Percentiles rank a stretch among this genome's conserved stretches.
Conservation (phyloP, 305 asterid genomes). For the Solanum hybrid region DNA sequence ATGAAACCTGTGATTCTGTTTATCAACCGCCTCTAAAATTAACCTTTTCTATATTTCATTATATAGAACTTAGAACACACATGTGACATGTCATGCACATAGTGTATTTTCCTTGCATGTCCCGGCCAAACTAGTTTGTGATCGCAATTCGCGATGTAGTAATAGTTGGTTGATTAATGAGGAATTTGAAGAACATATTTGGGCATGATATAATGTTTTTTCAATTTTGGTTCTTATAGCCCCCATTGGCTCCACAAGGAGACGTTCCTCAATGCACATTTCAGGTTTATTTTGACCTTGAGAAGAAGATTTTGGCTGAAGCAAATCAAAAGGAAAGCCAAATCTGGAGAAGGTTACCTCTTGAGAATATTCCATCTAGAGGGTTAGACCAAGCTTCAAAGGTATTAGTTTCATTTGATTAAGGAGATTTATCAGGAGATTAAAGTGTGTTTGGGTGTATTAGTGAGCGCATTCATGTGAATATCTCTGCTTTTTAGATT, state of each 20-base stretch:
- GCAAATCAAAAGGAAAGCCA: slow-evolving; percentile 59
- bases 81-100: not conserved
- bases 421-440: not conserved
- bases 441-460: not conserved
- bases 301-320: slow-evolving; percentile 71
- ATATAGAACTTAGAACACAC: not conserved
- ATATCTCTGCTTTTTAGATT: not conserved
- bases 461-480: not conserved
- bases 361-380: slow-evolving; percentile 40
- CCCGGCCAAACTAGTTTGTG: not conserved
- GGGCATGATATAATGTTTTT: not conserved
- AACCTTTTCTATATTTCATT: not conserved
- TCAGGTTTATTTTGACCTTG: slow-evolving; percentile 69
- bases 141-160: not conserved
- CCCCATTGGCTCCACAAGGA: slow-evolving; percentile 58
- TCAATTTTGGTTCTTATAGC: slow-evolving; percentile 29
- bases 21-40: not conserved
- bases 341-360: slow-evolving; percentile 66
- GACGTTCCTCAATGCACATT: slow-evolving; percentile 72
- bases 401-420: not conserved
- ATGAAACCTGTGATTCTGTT: not conserved
- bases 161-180: not conserved
- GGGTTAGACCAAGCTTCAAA: slow-evolving; percentile 26
- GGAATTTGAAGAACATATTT: not conserved
- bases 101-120: not conserved